Conservation (phyloP, 2,329 filamentous ascomycete species). For the Neoarthrinium moseri region DNA sequence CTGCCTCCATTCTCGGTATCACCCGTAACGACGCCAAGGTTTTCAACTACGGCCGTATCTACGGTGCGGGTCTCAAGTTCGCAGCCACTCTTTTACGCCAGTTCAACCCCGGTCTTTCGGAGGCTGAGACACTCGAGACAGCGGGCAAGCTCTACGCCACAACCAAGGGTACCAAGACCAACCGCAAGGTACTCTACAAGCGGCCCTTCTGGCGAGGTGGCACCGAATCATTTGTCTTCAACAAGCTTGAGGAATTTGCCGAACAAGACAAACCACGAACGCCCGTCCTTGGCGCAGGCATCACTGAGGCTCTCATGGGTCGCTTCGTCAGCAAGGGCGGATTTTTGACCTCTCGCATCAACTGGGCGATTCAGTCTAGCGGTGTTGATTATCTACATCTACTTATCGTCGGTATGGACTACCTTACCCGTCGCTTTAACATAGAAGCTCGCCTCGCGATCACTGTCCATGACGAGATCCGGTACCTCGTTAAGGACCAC, state of each 20-base stretch:
- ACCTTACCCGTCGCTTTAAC: constrained; percentile 80
- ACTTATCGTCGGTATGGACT: constrained; percentile 92
- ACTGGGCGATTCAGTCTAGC: constrained; percentile 98
- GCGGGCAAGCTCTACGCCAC: constrained; percentile 80
- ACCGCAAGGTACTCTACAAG: constrained; percentile 68
- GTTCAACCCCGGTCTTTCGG: constrained; percentile 84
- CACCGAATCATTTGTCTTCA: constrained; percentile 97
- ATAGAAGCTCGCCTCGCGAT: constrained; percentile 83
- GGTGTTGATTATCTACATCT: constrained; percentile 97
- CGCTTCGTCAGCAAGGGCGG: constrained; percentile 84
- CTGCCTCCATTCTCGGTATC: constrained; percentile 87
- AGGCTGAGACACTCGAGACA: constrained; percentile 72
- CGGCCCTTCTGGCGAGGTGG: constrained; percentile 91
- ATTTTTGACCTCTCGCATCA: constrained; percentile 95
- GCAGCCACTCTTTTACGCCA: constrained; percentile 86
- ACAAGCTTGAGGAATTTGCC: constrained; percentile 95
- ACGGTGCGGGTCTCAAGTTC: constrained; percentile 95
- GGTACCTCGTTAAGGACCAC: constrained; percentile 81
- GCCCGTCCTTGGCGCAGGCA: constrained; percentile 89
- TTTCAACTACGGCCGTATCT: constrained; percentile 98
- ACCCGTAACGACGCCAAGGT: constrained; percentile 94
- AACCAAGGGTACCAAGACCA: constrained; percentile 89
- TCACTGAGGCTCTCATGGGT: constrained; percentile 91
- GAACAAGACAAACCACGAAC: constrained; percentile 90
- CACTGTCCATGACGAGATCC: constrained; percentile 96